Percentiles rank a stretch among this genome's conserved stretches.
Evolutionary conservation across 2,329 filamentous ascomycete genomes (phyloP).

Genomic region (Thyridium curvatum): DNA sequence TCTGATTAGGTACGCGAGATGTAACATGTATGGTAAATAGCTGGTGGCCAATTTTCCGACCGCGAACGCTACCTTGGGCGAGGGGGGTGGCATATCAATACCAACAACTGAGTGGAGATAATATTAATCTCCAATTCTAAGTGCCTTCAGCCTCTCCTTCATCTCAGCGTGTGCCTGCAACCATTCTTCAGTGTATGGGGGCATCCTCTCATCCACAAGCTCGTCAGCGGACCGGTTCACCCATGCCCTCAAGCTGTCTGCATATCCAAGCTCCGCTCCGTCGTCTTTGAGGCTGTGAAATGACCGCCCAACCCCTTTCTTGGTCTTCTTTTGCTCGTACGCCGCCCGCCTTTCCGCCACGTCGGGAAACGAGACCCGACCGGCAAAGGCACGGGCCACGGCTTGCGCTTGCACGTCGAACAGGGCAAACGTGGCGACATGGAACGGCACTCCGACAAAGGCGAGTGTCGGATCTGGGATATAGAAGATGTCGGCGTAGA

Average conservation of each 20-base stretch:
- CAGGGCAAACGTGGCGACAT: constrained; percentile 60
- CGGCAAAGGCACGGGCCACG: constrained; percentile 50
- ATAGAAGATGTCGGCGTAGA: constrained; percentile 68
- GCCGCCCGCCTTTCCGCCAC: constrained; percentile 28
- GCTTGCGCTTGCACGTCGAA: constrained; percentile 66
- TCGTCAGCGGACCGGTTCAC: constrained; percentile 12
- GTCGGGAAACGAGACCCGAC: constrained; percentile 39
- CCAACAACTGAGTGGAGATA: too few species aligned
- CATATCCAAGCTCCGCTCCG: constrained; percentile 15
- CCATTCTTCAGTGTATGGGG: too few species aligned
- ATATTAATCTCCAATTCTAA: too few species aligned
- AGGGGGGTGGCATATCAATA: too few species aligned
- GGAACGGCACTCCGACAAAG: constrained; percentile 60
- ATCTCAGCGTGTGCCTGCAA: too few species aligned
- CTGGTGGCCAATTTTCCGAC: too few species aligned
- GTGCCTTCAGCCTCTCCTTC: too few species aligned
- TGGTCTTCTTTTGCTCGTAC: constrained; percentile 20
- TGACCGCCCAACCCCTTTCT: constrained; percentile 24
- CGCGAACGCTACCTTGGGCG: too few species aligned
- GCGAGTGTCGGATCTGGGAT: constrained; percentile 57
- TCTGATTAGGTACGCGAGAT: too few species aligned
- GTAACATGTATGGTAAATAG: too few species aligned
- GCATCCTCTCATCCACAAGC: too few species aligned
- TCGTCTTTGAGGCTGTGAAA: constrained; percentile 26
- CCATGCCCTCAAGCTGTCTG: constrained; percentile 15